These are phyloP conservation scores for Paramecium pentaurelia DNA, from an alignment of 73 alveolate species.

Conservation along the genomic window DNA sequence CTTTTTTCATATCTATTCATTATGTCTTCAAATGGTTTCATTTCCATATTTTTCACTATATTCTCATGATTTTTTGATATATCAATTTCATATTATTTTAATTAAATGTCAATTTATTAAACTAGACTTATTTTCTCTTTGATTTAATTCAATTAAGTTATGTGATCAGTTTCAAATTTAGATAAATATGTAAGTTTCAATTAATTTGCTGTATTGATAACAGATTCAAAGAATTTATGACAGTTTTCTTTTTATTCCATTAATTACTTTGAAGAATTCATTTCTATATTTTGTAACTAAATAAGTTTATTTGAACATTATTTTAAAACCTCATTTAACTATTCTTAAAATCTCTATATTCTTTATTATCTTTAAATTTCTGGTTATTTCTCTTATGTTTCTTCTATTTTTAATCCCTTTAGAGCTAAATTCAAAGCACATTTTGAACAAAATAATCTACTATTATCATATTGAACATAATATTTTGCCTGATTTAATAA, in stretches of 20 bases:
- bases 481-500: constrained; percentile 10
- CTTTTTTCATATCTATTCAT: constrained; percentile 15
- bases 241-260: background rate
- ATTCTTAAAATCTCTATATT: background rate
- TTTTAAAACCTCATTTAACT: background rate
- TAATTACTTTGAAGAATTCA: background rate
- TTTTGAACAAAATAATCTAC: constrained; percentile 33
- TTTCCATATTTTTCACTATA: constrained; percentile 18
- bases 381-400: background rate
- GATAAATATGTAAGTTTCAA: background rate
- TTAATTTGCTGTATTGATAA: background rate
- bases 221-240: background rate
- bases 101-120: background rate
- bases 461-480: background rate
- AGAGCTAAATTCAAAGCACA: constrained; percentile 36
- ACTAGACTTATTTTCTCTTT: background rate
- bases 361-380: constrained; percentile 10
- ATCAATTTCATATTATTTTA: background rate
- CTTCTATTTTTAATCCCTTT: constrained; percentile 24
- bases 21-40: constrained; percentile 46
- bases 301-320: background rate
- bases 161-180: constrained; percentile 25
- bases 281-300: background rate
- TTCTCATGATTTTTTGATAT: constrained; percentile 27
- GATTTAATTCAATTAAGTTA: background rate